Evolutionary conservation across 345 rosid genomes (phyloP).

Genomic region (Citrus mangshanensis): DNA sequence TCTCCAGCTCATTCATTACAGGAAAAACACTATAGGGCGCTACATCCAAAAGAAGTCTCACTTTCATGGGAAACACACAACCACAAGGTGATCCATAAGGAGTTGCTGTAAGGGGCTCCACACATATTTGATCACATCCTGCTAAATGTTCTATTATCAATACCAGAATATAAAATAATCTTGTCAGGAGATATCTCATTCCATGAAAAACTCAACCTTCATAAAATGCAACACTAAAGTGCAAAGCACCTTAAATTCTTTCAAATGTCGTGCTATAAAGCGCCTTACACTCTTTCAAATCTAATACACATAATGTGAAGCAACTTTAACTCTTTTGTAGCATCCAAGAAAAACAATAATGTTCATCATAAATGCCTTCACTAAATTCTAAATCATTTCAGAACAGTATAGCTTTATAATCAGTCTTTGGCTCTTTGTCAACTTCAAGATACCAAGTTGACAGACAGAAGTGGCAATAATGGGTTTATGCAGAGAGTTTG

Average conservation of each 20-base stretch:
- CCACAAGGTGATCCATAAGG: conserved; percentile 97
- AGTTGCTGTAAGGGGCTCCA: conserved; percentile 84
- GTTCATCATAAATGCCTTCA: neutral
- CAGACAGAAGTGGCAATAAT: neutral
- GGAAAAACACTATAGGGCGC: conserved; percentile 88
- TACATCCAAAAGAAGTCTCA: conserved; percentile 74
- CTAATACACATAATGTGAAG: neutral
- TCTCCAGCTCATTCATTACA: conserved; percentile 81
- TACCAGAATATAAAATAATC: conserved; percentile 8
- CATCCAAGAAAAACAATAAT: neutral
- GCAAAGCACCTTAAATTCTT: neutral
- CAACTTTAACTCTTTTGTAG: neutral
- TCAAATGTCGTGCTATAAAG: neutral
- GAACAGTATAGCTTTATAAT: neutral
- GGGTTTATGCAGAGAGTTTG: neutral
- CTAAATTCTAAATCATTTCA: neutral
- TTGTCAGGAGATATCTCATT: neutral
- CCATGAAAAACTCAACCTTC: neutral
- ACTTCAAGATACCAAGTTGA: neutral
- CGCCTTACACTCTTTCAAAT: neutral
- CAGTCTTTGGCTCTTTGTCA: neutral
- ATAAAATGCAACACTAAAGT: neutral
- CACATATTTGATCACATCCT: conserved; percentile 92
- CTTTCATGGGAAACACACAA: conserved; percentile 96
- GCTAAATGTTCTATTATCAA: conserved; percentile 29